phyloP scores from a whole-genome alignment of 805 yeast species.

The Schizosaccharomyces lindneri region DNA sequence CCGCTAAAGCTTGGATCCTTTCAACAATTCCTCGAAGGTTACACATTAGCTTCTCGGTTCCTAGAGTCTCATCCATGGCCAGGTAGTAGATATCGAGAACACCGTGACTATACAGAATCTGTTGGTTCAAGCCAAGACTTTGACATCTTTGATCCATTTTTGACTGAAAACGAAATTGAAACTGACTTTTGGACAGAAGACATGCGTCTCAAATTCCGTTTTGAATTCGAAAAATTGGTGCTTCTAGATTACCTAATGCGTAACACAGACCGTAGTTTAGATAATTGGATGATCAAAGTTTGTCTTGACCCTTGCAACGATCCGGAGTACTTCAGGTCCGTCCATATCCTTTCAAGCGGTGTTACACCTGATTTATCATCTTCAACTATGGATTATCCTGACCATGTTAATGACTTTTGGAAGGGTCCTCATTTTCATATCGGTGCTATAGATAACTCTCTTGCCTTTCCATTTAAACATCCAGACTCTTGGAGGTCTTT shows the following conservation, averaged over 20 bases:
- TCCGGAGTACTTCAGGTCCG: background rate
- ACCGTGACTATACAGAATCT: slow-evolving; percentile 1
- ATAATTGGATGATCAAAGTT: slow-evolving; percentile 52
- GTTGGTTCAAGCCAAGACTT: background rate
- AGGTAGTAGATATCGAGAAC: background rate
- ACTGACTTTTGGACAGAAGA: slow-evolving; percentile 24
- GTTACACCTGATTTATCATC: background rate
- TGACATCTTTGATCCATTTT: background rate
- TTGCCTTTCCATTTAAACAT: slow-evolving; percentile 59
- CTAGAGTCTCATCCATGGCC: slow-evolving; percentile 34
- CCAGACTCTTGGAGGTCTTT: slow-evolving; percentile 64
- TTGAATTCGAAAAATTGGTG: slow-evolving; percentile 43
- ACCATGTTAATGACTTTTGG: background rate
- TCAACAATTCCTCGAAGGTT: slow-evolving; percentile 35
- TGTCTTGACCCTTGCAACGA: slow-evolving; percentile 11
- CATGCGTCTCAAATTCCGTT: slow-evolving; percentile 25
- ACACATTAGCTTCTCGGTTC: slow-evolving; percentile 36
- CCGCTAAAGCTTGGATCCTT: slow-evolving; percentile 38
- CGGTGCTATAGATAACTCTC: slow-evolving; percentile 56
- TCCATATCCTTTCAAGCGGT: background rate
- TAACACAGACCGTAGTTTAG: slow-evolving; percentile 50
- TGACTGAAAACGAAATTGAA: slow-evolving; percentile 4
- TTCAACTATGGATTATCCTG: background rate
- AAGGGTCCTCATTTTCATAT: slow-evolving; percentile 22
- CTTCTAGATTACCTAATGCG: slow-evolving; percentile 47